Evolutionary conservation across 306 rosid genomes (phyloP).

Genomic region (Styphnolobium japonicum): DNA sequence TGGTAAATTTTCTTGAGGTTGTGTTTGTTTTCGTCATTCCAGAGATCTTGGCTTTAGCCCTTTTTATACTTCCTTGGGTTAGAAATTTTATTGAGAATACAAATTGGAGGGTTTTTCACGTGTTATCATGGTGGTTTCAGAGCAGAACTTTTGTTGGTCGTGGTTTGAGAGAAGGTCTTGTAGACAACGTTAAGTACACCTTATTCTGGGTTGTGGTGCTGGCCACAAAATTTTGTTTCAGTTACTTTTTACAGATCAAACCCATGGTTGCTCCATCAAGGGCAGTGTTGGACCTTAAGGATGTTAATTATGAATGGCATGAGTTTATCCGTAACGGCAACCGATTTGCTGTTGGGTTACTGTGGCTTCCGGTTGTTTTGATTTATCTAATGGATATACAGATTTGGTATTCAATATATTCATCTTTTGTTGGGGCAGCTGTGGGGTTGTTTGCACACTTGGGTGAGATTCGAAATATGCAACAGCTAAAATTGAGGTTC

Average conservation of each 20-base stretch:
- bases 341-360: constrained; percentile 48
- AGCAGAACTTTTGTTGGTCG: constrained; percentile 79
- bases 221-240: constrained; percentile 71
- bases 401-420: constrained; percentile 88
- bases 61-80: constrained; percentile 76
- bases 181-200: constrained; percentile 65
- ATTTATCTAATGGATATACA: constrained; percentile 90
- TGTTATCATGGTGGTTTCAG: constrained; percentile 87
- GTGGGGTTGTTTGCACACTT: constrained; percentile 87
- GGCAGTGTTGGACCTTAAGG: constrained; percentile 40
- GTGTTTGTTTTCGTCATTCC: constrained; percentile 57
- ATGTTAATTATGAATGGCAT: constrained; percentile 54
- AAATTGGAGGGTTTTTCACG: constrained; percentile 62
- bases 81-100: constrained; percentile 68
- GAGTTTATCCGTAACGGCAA: constrained; percentile 44
- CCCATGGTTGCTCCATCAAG: constrained; percentile 78
- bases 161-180: constrained; percentile 81
- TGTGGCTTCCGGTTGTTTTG: constrained; percentile 87
- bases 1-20: constrained; percentile 53
- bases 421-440: constrained; percentile 77
- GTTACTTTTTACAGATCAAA: constrained; percentile 78
- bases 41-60: constrained; percentile 60
- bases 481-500: constrained; percentile 79
- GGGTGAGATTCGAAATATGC: constrained; percentile 89
- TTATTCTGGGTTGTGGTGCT: constrained; percentile 79